Conservation (phyloP, 768 basidiomycete genomes). For the Tylopilus sp. region DNA sequence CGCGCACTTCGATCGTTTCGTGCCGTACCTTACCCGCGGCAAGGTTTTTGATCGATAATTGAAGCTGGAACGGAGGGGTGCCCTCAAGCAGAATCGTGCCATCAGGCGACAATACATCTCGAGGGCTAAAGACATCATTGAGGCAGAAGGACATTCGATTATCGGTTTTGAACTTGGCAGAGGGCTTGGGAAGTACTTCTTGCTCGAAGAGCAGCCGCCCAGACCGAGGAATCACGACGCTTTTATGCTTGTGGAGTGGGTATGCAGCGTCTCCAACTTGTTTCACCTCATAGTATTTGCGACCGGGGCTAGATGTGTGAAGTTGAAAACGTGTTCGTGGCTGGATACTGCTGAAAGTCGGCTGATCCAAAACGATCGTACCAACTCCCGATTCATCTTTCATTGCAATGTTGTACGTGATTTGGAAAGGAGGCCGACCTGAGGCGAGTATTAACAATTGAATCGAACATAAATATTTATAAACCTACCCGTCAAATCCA, state of each 20-base stretch:
- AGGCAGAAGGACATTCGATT: conserved; percentile 73
- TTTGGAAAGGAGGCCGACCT: conserved; percentile 93
- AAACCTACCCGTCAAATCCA: conserved; percentile 69
- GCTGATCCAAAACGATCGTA: conserved; percentile 68
- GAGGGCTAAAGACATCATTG: conserved; percentile 58
- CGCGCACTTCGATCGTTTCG: conserved; percentile 49
- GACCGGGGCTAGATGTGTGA: conserved; percentile 71
- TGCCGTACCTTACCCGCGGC: conserved; percentile 63
- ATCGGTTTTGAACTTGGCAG: conserved; percentile 69
- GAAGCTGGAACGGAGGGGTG: conserved; percentile 79
- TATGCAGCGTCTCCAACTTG: conserved; percentile 86
- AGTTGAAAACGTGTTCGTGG: conserved; percentile 76
- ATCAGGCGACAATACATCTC: conserved; percentile 50
- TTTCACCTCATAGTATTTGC: conserved; percentile 87
- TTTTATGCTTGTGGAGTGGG: conserved; percentile 65
- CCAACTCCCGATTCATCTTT: conserved; percentile 65
- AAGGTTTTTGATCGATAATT: conserved; percentile 72
- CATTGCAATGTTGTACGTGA: conserved; percentile 83
- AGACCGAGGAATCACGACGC: conserved; percentile 60
- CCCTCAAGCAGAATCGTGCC: conserved; percentile 68
- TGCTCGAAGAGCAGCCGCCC: conserved; percentile 80
- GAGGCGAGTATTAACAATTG: background rate
- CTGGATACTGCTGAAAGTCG: conserved; percentile 83
- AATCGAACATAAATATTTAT: background rate
- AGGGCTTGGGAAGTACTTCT: conserved; percentile 76